Base-by-base conservation (phyloP, 2,329 filamentous ascomycete genomes). In the Fusarium sp. region DNA sequence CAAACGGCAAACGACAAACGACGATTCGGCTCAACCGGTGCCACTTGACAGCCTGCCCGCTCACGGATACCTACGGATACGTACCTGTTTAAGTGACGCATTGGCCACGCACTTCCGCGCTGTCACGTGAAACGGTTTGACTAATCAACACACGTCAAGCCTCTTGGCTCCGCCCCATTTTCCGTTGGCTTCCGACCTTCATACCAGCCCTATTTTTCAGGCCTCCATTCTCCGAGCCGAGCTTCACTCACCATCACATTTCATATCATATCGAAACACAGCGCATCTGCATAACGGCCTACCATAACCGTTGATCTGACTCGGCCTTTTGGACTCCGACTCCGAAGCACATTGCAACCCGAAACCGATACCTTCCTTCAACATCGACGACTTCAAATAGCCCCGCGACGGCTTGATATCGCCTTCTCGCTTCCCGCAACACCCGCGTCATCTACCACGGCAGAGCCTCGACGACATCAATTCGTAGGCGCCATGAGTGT, bases 401-500 rank as follows among this genome's bases (percentile, higher is more conserved):
- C 65, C 57, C 67, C 70, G 70, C 76, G 66, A 70, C 58, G 57
- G 37, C 24, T 62, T 45, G 62, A 70, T 40, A 66, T 29, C 59
- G 52, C 35, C 40, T 64, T 59, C 71, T 52, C 38, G 45, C 62
- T 59, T 62, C 62, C 62, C 54, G 71, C 71, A 63, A 67, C 69
- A 57, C 58, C 73, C 63, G 64, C 75, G 61, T 74, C 71, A 38
- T 65, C 58, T 52, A 24, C 45, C 45, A 69, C 40, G 59, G 50
- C 62, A 68, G 62, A 57, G 66, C 52, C 60, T 64, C 61, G 10
- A 57, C 59, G 59, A 56, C 69, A 59, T 31, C 71, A 64, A 63
- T 62, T 66, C 64, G 67, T 65, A 62, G 73, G 65, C 79, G 83
- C 76, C 58, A 88, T 89, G 87, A 87, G 84, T 72, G 86, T 89